A percentile compares a stretch with the other conserved stretches of the same genome.
These are phyloP conservation scores for Ceratobasidium papillatum DNA, from an alignment of 1,284 basidiomycete genomes.

Conservation along the genomic window DNA sequence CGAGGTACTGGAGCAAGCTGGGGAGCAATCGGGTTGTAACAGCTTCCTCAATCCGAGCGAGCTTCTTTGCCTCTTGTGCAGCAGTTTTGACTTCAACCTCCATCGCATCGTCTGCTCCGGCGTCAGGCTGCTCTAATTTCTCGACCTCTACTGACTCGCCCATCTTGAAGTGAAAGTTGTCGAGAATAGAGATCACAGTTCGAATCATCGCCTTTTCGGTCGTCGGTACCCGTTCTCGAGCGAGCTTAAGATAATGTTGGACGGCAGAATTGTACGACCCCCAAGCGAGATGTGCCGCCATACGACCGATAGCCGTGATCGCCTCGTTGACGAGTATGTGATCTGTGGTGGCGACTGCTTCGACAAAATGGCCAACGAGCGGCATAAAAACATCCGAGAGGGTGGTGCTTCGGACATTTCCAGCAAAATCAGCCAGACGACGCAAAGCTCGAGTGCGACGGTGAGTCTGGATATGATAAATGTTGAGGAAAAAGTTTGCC, in stretches of 20 bases:
- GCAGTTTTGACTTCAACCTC: constrained; percentile 46
- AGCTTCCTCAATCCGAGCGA: constrained; percentile 70
- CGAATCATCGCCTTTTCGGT: constrained; percentile 88
- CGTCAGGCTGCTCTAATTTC: constrained; percentile 49
- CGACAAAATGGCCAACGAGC: constrained; percentile 84
- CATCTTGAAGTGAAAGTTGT: constrained; percentile 93
- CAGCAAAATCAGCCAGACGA: constrained; percentile 81
- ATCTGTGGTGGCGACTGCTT: constrained; percentile 75
- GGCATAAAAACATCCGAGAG: constrained; percentile 89
- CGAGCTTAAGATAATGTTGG: constrained; percentile 82
- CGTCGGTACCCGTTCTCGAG: constrained; percentile 70
- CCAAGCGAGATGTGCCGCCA: constrained; percentile 84
- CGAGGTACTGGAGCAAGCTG: constrained; percentile 76
- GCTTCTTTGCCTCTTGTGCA: constrained; percentile 34
- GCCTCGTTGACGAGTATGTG: constrained; percentile 94
- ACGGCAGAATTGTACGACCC: constrained; percentile 84
- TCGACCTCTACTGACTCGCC: constrained; percentile 56
- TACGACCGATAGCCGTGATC: constrained; percentile 76
- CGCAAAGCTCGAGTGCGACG: constrained; percentile 89
- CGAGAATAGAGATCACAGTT: constrained; percentile 84
- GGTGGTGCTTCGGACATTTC: constrained; percentile 74
- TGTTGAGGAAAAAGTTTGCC: constrained; percentile 96
- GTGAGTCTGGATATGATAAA: constrained; percentile 94
- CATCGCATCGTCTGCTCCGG: constrained; percentile 49
- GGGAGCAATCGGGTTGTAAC: constrained; percentile 82